Conservation (phyloP, 257 asterid genomes). For the Cruciata laevipes region DNA sequence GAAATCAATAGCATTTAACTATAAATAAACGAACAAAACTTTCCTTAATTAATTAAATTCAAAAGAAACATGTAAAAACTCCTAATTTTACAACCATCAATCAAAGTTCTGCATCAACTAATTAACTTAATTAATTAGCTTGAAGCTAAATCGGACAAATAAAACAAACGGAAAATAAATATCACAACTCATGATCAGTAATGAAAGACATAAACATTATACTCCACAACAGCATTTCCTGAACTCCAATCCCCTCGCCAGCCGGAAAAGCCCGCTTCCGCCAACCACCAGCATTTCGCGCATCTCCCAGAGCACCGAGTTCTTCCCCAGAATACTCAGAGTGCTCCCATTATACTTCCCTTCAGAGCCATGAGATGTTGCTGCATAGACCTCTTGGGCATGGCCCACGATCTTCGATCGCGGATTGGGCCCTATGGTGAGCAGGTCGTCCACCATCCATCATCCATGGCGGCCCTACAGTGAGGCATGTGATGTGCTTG, state of each 20-base stretch:
- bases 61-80: no score
- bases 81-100: no score
- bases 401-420: slow-evolving; percentile 27
- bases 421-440: slow-evolving; percentile 20
- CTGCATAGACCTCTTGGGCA: slow-evolving; percentile 30
- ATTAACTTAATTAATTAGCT: no score
- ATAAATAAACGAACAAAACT: no score
- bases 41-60: no score
- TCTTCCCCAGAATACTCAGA: slow-evolving; percentile 30
- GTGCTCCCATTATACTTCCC: slow-evolving; percentile 35
- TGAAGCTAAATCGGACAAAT: no score
- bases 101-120: no score
- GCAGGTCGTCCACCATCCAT: slow-evolving; percentile 32
- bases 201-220: slow-evolving; percentile 28
- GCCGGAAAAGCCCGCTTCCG: slow-evolving; percentile 30
- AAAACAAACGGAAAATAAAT: no score
- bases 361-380: slow-evolving; percentile 13
- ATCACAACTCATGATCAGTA: slow-evolving; percentile 6
- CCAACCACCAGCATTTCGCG: slow-evolving; percentile 36
- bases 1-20: no score
- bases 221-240: slow-evolving; percentile 32
- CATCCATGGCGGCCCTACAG: no score
- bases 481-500: no score
- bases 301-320: slow-evolving; percentile 1
- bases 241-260: slow-evolving; percentile 22